Conservation (phyloP, 208 protist species). For the Crithidia acanthocephali region DNA sequence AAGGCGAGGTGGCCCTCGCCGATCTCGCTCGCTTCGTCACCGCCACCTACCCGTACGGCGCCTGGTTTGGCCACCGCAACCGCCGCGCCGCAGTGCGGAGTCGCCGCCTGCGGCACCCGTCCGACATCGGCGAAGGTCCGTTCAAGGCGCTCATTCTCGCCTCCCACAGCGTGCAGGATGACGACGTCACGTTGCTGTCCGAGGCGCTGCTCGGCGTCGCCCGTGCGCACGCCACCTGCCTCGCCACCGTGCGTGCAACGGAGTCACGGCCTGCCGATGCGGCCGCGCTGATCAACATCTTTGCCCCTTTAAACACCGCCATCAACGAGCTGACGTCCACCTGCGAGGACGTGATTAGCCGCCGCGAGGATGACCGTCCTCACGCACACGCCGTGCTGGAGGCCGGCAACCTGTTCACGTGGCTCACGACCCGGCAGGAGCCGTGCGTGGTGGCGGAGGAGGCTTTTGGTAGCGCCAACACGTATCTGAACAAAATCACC, state of each 20-base stretch:
- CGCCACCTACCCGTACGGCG: conserved; percentile 25
- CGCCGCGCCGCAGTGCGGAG: conserved; percentile 25
- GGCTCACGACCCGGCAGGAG: conserved; percentile 23
- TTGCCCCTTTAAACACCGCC: conserved; percentile 38
- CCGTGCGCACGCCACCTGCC: conserved; percentile 32
- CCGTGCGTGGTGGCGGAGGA: conserved; percentile 32
- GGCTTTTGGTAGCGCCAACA: conserved; percentile 33
- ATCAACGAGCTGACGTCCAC: conserved; percentile 30
- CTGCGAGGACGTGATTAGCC: conserved; percentile 30
- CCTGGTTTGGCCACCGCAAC: conserved; percentile 29
- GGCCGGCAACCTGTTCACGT: conserved; percentile 48
- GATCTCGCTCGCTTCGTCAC: conserved; percentile 15
- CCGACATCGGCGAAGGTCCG: conserved; percentile 23
- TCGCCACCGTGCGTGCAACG: conserved; percentile 27
- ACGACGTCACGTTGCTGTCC: conserved; percentile 24
- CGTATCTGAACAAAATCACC: conserved; percentile 41
- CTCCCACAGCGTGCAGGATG: conserved; percentile 20
- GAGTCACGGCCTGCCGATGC: conserved; percentile 15
- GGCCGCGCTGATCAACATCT: conserved; percentile 10
- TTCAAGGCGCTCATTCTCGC: conserved; percentile 29
- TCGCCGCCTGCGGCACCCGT: conserved; percentile 29
- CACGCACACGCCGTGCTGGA: conserved; percentile 36
- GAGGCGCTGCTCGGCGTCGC: conserved; percentile 21
- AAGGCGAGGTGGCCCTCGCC: conserved; percentile 6
- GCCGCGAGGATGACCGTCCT: conserved; percentile 27